Evolutionary conservation across 1,284 basidiomycete genomes (phyloP).

Genomic region (Heterobasidion occidentale): DNA sequence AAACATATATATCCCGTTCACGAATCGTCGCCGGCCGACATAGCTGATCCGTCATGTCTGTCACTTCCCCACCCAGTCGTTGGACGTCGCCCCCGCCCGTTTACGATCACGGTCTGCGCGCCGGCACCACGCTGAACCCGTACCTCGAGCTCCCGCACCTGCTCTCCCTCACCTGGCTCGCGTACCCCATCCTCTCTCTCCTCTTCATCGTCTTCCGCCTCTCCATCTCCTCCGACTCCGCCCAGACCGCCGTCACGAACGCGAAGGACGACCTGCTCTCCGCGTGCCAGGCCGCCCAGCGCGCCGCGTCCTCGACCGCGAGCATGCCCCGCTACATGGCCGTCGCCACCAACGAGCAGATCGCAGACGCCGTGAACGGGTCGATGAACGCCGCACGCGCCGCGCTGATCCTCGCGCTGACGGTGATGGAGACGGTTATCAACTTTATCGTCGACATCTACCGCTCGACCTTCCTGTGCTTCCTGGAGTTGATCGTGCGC

Average conservation of each 20-base stretch:
- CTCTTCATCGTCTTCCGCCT: slow-evolving; percentile 82
- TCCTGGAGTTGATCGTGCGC: slow-evolving; percentile 83
- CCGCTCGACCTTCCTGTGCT: slow-evolving; percentile 86
- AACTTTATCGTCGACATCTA: slow-evolving; percentile 92
- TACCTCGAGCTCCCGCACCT: slow-evolving; percentile 80
- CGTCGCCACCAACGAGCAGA: slow-evolving; percentile 73
- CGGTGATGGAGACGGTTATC: slow-evolving; percentile 79
- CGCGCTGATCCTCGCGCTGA: slow-evolving; percentile 67
- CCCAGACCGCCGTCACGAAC: slow-evolving; percentile 56
- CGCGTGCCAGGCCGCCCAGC: slow-evolving; percentile 78
- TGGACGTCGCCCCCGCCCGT: slow-evolving; percentile 42
- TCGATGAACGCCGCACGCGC: slow-evolving; percentile 72
- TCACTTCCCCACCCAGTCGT: slow-evolving; percentile 20
- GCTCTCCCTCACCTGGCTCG: slow-evolving; percentile 79
- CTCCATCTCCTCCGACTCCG: slow-evolving; percentile 61
- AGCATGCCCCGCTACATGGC: slow-evolving; percentile 87
- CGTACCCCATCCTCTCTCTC: slow-evolving; percentile 79
- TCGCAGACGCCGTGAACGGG: slow-evolving; percentile 70
- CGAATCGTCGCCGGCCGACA: slow-evolving; percentile 42
- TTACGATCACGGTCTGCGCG: slow-evolving; percentile 41
- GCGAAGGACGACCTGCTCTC: slow-evolving; percentile 70
- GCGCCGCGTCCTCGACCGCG: slow-evolving; percentile 73
- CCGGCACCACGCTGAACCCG: slow-evolving; percentile 55
- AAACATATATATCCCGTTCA: neutral
- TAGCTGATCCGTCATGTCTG: slow-evolving; percentile 24